These are phyloP conservation scores for Sporisorium graminicola DNA, from an alignment of 1,284 basidiomycete genomes.

Conservation along the genomic window DNA sequence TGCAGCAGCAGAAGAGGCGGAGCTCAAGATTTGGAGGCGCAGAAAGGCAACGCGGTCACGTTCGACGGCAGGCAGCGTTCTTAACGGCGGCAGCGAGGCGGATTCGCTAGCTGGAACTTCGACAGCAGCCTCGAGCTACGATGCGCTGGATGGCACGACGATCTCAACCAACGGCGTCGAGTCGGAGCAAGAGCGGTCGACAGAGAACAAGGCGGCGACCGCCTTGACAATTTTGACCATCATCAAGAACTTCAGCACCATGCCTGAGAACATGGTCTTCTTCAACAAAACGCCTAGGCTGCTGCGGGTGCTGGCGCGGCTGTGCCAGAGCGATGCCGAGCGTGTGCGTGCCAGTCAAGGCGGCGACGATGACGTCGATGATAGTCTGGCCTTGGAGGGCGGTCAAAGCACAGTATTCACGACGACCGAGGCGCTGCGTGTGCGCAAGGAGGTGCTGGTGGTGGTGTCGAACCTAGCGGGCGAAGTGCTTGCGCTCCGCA, in stretches of 20 bases:
- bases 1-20: slow-evolving; percentile 61
- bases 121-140: slow-evolving; percentile 12
- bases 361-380: slow-evolving; percentile 11
- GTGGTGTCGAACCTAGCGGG: slow-evolving; percentile 79
- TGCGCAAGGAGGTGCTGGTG: slow-evolving; percentile 83
- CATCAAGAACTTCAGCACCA: slow-evolving; percentile 84
- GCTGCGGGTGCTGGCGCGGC: slow-evolving; percentile 74
- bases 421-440: slow-evolving; percentile 73
- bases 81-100: slow-evolving; percentile 16
- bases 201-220: slow-evolving; percentile 73
- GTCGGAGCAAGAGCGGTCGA: slow-evolving; percentile 43
- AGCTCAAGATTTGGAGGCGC: slow-evolving; percentile 54
- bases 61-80: slow-evolving; percentile 31
- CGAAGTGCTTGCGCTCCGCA: slow-evolving; percentile 72
- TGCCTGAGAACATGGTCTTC: slow-evolving; percentile 79
- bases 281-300: slow-evolving; percentile 78
- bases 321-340: slow-evolving; percentile 67
- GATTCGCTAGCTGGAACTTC: slow-evolving; percentile 17
- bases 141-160: slow-evolving; percentile 15
- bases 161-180: slow-evolving; percentile 41
- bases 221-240: slow-evolving; percentile 83
- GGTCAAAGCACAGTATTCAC: slow-evolving; percentile 53
- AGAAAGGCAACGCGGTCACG: slow-evolving; percentile 29
- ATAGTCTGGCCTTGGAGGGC: background rate
- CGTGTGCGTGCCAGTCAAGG: slow-evolving; percentile 18